Evolutionary conservation across 371 early-diverging fungal genomes (phyloP), one percentile per base, ranked within the genome.

Genomic region (Massospora cicadina): DNA sequence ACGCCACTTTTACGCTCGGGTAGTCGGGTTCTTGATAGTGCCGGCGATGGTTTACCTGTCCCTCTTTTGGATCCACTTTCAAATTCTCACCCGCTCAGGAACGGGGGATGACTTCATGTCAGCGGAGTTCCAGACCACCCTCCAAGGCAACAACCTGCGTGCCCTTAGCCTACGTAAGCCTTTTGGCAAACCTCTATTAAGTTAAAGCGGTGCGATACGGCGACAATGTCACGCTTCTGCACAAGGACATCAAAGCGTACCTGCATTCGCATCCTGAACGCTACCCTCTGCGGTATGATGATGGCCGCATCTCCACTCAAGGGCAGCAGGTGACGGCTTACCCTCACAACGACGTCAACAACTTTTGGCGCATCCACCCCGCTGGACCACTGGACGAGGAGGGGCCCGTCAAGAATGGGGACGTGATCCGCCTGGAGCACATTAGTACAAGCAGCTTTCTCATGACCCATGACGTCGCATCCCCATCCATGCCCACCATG

Each of bases 381-480:
- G 74, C 79, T 5, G 71, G 75, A 12, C 63, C 66, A 2, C 60
- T 70, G 17, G 67, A 68, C 5, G 68, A 67, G 2, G 70, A 72
- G 25, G 68, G 66, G 23, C 57, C 60, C 13, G 57, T 69, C 5
- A 65, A 68, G 54, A 55, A 80, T 68, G 80, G 80, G 7, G 83
- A 85, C 66, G 71, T 75, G 1, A 68, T 83, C 62, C 78, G 79
- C 1, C 74, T 83, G 0, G 77, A 81, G 58, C 85, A 85, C 69
- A 69, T 80, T 5, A 43, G 65, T 0, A 82, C 83, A 2, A 69
- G 75, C 24, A 78, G 82, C 0, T 81, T 80, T 67, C 76, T 98
- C 23, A 69, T 92, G 63, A 93, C 98, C 0, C 98, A 97, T 71
- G 98, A 98, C 71, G 98, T 98, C 23, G 98, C 98, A 2, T 91